Evolutionary conservation across 768 basidiomycete genomes (phyloP).

Genomic region (Tricholoma bakamatsutake): DNA sequence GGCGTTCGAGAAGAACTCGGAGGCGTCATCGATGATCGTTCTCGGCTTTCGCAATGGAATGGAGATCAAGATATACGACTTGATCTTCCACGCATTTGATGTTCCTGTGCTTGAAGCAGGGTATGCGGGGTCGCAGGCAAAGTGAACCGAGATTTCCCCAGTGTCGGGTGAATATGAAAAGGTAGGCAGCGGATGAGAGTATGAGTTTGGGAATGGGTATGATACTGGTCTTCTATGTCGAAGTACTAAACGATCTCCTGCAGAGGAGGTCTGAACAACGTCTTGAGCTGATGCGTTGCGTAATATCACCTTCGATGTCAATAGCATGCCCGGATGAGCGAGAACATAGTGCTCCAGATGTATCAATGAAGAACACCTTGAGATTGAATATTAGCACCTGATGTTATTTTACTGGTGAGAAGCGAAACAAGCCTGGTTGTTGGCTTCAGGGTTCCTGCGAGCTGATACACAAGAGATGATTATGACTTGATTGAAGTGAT

Average conservation of each 20-base stretch:
- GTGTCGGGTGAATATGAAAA: conserved; percentile 54
- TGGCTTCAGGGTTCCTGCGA: conserved; percentile 58
- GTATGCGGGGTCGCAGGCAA: conserved; percentile 59
- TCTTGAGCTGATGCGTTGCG: neutral
- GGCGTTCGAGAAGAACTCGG: conserved; percentile 56
- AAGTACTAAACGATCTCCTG: conserved; percentile 63
- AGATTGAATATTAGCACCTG: neutral
- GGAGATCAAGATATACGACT: conserved; percentile 56
- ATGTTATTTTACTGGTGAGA: neutral
- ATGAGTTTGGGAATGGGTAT: conserved; percentile 70
- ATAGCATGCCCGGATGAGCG: conserved; percentile 77
- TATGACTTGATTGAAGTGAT: neutral
- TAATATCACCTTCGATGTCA: conserved; percentile 62
- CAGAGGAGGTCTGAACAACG: conserved; percentile 1
- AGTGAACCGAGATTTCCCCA: conserved; percentile 55
- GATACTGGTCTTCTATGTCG: conserved; percentile 75
- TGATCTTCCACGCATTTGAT: conserved; percentile 49
- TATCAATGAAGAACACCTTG: conserved; percentile 83
- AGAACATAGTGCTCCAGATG: conserved; percentile 70
- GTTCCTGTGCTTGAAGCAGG: conserved; percentile 24
- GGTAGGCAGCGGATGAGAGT: conserved; percentile 70
- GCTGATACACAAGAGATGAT: conserved; percentile 29
- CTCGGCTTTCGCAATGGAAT: conserved; percentile 66
- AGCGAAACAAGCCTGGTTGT: conserved; percentile 57
- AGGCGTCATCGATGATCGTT: conserved; percentile 66